Percentiles rank a stretch among this genome's conserved stretches.
These are phyloP conservation scores for Oryza glumipatula DNA, from an alignment of 176 grass and related monocot genomes.

Conservation along the genomic window DNA sequence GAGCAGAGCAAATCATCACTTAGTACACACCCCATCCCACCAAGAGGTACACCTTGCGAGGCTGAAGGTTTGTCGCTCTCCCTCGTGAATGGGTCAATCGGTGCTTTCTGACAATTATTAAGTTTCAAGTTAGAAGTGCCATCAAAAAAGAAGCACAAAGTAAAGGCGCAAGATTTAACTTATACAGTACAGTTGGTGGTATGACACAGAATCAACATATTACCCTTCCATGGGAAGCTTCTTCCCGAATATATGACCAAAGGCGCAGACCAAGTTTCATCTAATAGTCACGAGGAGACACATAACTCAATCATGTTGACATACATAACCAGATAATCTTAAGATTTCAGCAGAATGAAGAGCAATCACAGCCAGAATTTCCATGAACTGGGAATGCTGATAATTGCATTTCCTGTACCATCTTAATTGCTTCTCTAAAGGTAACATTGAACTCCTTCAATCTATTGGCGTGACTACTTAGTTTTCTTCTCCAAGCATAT, in stretches of 20 bases:
- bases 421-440: slow-evolving; percentile 84
- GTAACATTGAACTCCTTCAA: slow-evolving; percentile 96
- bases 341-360: slow-evolving; percentile 30
- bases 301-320: slow-evolving; percentile 26
- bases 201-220: slow-evolving; percentile 31
- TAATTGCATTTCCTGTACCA: slow-evolving; percentile 57
- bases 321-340: not conserved
- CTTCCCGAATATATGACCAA: slow-evolving; percentile 98
- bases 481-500: slow-evolving; percentile 87
- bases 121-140: slow-evolving; percentile 45
- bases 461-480: slow-evolving; percentile 93
- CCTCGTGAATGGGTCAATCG: slow-evolving; percentile 95
- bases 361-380: slow-evolving; percentile 29
- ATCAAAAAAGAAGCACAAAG: slow-evolving; percentile 19
- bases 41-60: slow-evolving; percentile 92
- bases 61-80: slow-evolving; percentile 78
- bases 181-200: slow-evolving; percentile 28
- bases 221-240: slow-evolving; percentile 99
- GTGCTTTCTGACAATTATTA: slow-evolving; percentile 81
- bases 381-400: slow-evolving; percentile 9
- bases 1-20: slow-evolving; percentile 24
- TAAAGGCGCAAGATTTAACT: slow-evolving; percentile 17
- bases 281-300: slow-evolving; percentile 39
- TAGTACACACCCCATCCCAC: slow-evolving; percentile 89
- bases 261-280: slow-evolving; percentile 93